phyloP scores from a whole-genome alignment of 129 eudicot genomes.

The Pittosporum tobira region DNA sequence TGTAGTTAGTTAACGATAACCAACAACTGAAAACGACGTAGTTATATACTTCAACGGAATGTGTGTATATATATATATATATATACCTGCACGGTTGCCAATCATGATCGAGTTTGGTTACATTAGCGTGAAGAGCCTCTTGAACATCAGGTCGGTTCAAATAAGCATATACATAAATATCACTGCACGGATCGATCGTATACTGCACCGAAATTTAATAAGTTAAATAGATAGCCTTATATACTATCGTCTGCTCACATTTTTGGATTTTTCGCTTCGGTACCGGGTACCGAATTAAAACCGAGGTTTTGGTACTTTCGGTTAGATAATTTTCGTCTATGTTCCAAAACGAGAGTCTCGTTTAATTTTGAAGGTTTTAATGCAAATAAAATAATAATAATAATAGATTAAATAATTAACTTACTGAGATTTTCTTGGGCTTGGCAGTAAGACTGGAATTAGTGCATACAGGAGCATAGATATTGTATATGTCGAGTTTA shows the following conservation, averaged over 20 bases:
- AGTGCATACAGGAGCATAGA: constrained; percentile 63
- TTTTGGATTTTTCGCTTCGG: too few species aligned
- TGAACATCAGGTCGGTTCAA: constrained; percentile 70
- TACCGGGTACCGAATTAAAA: too few species aligned
- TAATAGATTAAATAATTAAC: constrained; percentile 8
- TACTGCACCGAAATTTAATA: constrained; percentile 23
- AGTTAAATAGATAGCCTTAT: neutral
- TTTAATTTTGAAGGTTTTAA: too few species aligned
- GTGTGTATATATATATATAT: neutral
- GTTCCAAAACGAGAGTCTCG: too few species aligned
- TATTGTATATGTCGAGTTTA: constrained; percentile 56
- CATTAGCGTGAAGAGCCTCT: constrained; percentile 77
- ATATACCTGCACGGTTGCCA: constrained; percentile 86
- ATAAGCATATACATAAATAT: constrained; percentile 52
- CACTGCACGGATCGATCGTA: constrained; percentile 63
- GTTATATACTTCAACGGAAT: too few species aligned
- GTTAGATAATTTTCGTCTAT: too few species aligned
- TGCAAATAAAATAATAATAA: too few species aligned
- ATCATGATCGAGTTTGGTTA: constrained; percentile 49
- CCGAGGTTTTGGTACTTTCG: too few species aligned
- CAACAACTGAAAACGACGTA: too few species aligned
- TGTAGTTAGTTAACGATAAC: too few species aligned
- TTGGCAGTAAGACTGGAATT: constrained; percentile 41
- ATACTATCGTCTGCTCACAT: too few species aligned
- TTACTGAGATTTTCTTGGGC: constrained; percentile 55